Evolutionary conservation across 352 stramenopile genomes (phyloP), one percentile per base, ranked within the genome.

Genomic region (Globisporangium cylindrosporum): DNA sequence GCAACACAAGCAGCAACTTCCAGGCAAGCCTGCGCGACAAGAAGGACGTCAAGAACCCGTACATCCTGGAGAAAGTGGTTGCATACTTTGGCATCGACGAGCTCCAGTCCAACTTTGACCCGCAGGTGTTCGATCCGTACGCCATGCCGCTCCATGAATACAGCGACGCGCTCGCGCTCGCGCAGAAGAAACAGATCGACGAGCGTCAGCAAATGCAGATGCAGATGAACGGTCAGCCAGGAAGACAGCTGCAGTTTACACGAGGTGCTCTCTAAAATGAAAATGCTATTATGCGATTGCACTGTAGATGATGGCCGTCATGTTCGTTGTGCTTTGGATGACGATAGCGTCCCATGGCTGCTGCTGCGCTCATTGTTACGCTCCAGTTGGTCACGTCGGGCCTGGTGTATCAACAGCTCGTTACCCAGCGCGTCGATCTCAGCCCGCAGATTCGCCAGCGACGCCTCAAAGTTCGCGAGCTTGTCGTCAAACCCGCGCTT

Each of bases 61-160:
- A 93, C 74, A 93, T 96, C 66, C 73, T 96, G 9, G 77, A 93
- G 46, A 94, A 94, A 59, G 82, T 96, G 60, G 87, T 96, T 57
- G 87, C 88, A 38, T 94, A 94, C 70, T 96, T 94, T 70, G 78
- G 69, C 41, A 96, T 96, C 66, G 81, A 96, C 62, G 83, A 96
- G 71, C 73, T 92, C 48, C 76, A 86, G 15, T 85, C 84, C 46
- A 92, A 95, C 64, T 93, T 94, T 54, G 36, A 73, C 20, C 56
- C 63, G 15, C 56, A 76, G n/a, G 71, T 92, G 20, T 96, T 93
- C 36, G 82, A 96, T 66, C 88, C 86, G 10, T 75, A 84, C 71
- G 78, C 72, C 14, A 65, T 93, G 49, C 78, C 85, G 51, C 64
- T 91, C 59, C 85, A 93, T 65, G 88, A 95, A 58, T 93, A 82